Evolutionary conservation across 1,284 basidiomycete genomes (phyloP).

Genomic region (Boletus sp.): DNA sequence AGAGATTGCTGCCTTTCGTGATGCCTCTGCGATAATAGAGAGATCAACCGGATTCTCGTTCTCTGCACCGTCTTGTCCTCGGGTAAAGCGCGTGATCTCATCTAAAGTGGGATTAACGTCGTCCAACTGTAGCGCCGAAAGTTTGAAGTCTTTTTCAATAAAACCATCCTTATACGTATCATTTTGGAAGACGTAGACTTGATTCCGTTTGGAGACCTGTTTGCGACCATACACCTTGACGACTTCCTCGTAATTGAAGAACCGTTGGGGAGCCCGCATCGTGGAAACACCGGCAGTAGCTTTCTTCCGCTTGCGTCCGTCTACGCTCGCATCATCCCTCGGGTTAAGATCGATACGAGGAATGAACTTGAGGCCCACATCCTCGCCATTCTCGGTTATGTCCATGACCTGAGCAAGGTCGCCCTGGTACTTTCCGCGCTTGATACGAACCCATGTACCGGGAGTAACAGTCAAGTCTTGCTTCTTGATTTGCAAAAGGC

Average conservation of each 20-base stretch:
- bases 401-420: constrained; percentile 96
- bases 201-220: constrained; percentile 68
- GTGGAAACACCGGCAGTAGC: constrained; percentile 41
- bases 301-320: constrained; percentile 74
- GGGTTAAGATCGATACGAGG: constrained; percentile 96
- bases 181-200: constrained; percentile 81
- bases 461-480: constrained; percentile 82
- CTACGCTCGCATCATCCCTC: constrained; percentile 67
- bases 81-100: constrained; percentile 89
- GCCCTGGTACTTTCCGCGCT: constrained; percentile 90
- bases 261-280: constrained; percentile 84
- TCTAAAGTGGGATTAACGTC: constrained; percentile 94
- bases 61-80: constrained; percentile 60
- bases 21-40: constrained; percentile 84
- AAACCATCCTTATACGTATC: constrained; percentile 95
- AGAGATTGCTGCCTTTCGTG: constrained; percentile 80
- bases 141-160: constrained; percentile 93
- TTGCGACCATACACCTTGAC: constrained; percentile 81
- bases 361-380: constrained; percentile 90
- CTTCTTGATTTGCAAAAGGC: constrained; percentile 93
- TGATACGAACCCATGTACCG: constrained; percentile 94
- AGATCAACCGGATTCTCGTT: constrained; percentile 68
- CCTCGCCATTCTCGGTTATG: constrained; percentile 90
- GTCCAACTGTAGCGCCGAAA: constrained; percentile 77
- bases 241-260: constrained; percentile 95